A percentile compares a stretch with the other conserved stretches of the same genome.
phyloP scores from a whole-genome alignment of 495 filamentous ascomycete genomes.

The Aspergillus saccharolyticus region DNA sequence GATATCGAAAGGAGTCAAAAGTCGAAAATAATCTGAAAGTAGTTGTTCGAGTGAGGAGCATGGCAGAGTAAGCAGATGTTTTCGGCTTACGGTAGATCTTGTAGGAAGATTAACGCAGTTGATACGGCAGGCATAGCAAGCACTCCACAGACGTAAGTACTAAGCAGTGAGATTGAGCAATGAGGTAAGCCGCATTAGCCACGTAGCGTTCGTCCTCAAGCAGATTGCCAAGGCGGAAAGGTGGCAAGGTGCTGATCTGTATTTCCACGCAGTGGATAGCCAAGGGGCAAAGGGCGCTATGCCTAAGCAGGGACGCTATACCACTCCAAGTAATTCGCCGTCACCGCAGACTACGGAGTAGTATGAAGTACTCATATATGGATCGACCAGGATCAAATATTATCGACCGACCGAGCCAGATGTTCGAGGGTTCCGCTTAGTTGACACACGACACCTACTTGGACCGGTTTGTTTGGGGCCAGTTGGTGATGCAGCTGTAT shows the following conservation, averaged over 20 bases:
- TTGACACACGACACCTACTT: conserved; percentile 11
- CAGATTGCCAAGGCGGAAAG: neutral
- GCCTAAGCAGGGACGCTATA: neutral
- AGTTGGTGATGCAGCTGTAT: conserved; percentile 17
- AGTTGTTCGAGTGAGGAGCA: neutral
- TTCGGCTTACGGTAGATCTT: neutral
- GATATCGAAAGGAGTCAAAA: neutral
- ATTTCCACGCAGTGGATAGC: neutral
- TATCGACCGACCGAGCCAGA: neutral
- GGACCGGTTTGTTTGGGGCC: conserved; percentile 19
- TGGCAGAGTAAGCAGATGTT: neutral
- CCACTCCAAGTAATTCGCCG: neutral
- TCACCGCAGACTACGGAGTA: neutral
- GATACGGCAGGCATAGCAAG: neutral
- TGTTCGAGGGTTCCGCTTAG: neutral
- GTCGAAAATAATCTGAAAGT: neutral
- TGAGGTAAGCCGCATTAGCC: neutral
- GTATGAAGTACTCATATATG: neutral
- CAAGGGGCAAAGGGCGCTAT: neutral
- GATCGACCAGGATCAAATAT: neutral
- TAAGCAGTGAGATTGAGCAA: neutral
- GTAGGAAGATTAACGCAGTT: neutral
- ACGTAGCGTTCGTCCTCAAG: neutral
- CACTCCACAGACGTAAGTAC: too few relatives aligned
- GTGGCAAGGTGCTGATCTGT: neutral